Conservation (phyloP, 1,139 yeast species). For the Arxiozyma slooffiae region DNA sequence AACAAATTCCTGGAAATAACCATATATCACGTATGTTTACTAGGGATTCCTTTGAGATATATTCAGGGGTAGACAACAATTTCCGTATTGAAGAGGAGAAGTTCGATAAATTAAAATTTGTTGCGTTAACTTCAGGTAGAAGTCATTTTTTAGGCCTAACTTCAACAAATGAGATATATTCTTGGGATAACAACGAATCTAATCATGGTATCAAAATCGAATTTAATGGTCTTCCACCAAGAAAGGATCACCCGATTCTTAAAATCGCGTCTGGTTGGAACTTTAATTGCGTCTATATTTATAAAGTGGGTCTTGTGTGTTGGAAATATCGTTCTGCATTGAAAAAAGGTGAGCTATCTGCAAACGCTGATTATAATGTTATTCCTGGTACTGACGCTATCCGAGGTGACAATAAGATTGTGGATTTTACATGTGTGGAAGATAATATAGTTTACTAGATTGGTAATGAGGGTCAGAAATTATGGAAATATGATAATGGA, state of each 20-base stretch:
- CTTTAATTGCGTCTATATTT: conserved; percentile 43
- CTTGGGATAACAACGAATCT: conserved; percentile 49
- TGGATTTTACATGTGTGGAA: conserved; percentile 49
- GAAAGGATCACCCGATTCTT: conserved; percentile 29
- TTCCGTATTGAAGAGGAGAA: conserved; percentile 11
- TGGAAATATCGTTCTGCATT: conserved; percentile 46
- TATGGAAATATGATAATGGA: conserved; percentile 37
- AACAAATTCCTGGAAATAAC: conserved; percentile 21
- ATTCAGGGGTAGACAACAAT: conserved; percentile 4
- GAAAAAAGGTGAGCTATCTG: conserved; percentile 21
- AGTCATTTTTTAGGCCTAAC: conserved; percentile 58
- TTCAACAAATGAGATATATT: conserved; percentile 41
- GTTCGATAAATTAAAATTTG: conserved; percentile 30
- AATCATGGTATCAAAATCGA: conserved; percentile 40
- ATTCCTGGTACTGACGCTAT: conserved; percentile 35
- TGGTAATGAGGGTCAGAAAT: conserved; percentile 35
- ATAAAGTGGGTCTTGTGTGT: conserved; percentile 45
- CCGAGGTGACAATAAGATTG: conserved; percentile 31
- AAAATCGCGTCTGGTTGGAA: conserved; percentile 67
- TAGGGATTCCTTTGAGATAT: conserved; percentile 20
- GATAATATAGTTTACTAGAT: conserved; percentile 45
- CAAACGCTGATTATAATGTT: conserved; percentile 35
- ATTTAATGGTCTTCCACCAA: conserved; percentile 30
- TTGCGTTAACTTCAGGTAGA: conserved; percentile 55
- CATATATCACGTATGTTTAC: conserved; percentile 26